phyloP scores from a whole-genome alignment of 2,329 filamentous ascomycete genomes.

The Ophiostoma australiae region DNA sequence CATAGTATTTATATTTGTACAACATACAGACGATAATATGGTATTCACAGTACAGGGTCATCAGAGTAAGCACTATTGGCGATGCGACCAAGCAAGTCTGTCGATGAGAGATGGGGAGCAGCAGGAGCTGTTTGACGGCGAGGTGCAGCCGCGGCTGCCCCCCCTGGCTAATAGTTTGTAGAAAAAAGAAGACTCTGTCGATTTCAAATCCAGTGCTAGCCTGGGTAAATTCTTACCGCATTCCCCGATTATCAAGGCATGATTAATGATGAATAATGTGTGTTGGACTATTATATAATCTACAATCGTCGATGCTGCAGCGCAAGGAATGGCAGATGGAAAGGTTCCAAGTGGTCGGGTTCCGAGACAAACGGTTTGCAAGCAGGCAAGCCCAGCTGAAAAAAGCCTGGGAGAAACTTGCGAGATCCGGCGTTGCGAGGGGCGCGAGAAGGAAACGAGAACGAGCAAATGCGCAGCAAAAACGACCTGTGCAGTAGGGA shows the following conservation, averaged over 20 bases:
- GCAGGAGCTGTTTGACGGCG: background rate
- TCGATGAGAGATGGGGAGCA: background rate
- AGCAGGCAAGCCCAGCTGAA: background rate
- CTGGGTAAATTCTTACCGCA: background rate
- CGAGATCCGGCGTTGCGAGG: too few species aligned
- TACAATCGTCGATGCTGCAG: background rate
- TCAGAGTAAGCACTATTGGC: background rate
- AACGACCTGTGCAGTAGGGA: too few species aligned
- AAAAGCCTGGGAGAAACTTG: background rate
- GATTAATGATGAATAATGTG: background rate
- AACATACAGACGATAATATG: background rate
- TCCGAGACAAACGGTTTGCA: constrained; percentile 1
- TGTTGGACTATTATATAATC: background rate
- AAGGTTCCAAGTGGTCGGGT: background rate
- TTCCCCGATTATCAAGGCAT: background rate
- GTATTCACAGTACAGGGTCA: background rate
- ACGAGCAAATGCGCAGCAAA: too few species aligned
- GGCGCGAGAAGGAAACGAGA: too few species aligned
- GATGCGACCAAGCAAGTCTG: background rate
- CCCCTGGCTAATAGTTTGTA: background rate
- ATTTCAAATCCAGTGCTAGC: background rate
- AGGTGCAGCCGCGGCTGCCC: background rate
- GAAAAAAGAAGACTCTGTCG: background rate
- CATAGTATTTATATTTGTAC: background rate
- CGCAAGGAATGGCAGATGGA: background rate